Evolutionary conservation across 2,329 filamentous ascomycete genomes (phyloP), one percentile per base, ranked within the genome.

Genomic region (Xylaria sp.): DNA sequence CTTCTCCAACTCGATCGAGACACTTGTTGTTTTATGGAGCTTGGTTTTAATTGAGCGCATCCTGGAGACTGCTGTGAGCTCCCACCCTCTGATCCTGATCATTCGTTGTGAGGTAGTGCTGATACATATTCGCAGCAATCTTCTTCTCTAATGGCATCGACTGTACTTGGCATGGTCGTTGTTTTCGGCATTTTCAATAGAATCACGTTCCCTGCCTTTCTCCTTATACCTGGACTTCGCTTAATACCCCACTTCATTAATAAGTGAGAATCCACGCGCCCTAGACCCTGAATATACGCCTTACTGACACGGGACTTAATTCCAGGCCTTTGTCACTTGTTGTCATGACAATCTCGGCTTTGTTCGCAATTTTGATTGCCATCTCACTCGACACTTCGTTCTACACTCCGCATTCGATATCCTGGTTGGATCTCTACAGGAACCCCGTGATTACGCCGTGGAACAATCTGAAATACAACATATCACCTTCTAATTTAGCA

Each of bases 1-100:
- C 13, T 98, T 99, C 81, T 98, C 95, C 72, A 99, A 99, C 82
- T 97, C 95, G 70, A 88, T 98, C 73, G 96, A 99, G 84, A 98
- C 96, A 2, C 84, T 99, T 75, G 87, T 95, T 60, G 94, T 99
- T 61, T 89, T 93, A 63, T 99, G 96, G 96, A 94, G 92, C 77
- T 83, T 99, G 80, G 94, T 98, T 57, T 83, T 99, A 80, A 94
- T 98, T 70, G 90, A 93, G 80, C 91, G 95, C 78, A 96, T 98
- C 74, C 85, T 92, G 55, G 90, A 91, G 73, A 89, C 91, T 76
- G 92, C 91, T 83, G 94, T 96, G 85, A 55, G 87, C 80, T 28
- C 50, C 58, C 58, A 44, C 37, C 56, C 59, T 58, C 23, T 10
- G n/a, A 12, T 25, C 50, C 23, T 15, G 15, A n/a, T 20, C 28